Percentiles rank a stretch among this genome's conserved stretches.
These are phyloP conservation scores for Sporodiniella umbellata DNA, from an alignment of 371 early-diverging fungal species.

Conservation along the genomic window DNA sequence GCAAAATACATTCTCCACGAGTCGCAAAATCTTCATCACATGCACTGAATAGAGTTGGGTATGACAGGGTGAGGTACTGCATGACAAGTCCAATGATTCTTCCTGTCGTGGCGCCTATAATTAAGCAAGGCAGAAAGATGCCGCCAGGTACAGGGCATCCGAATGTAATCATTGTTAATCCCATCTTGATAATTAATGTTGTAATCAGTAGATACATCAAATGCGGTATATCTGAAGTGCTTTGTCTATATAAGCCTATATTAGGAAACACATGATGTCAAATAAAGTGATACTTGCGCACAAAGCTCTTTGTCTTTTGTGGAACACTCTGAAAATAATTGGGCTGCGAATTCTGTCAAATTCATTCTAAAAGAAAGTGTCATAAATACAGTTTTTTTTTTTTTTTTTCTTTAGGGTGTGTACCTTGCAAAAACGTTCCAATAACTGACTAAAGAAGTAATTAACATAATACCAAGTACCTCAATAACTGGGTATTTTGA, in stretches of 20 bases:
- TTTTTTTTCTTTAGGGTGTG: background rate
- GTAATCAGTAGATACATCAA: conserved; percentile 49
- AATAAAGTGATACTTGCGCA: conserved; percentile 35
- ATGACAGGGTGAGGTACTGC: conserved; percentile 55
- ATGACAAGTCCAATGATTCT: conserved; percentile 88
- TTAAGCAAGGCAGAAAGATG: conserved; percentile 90
- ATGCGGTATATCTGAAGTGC: conserved; percentile 39
- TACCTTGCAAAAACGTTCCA: conserved; percentile 73
- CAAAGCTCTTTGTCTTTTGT: conserved; percentile 60
- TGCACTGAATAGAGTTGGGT: conserved; percentile 61
- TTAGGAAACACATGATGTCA: background rate
- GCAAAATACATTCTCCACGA: conserved; percentile 75
- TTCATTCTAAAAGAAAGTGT: no score
- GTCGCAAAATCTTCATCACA: conserved; percentile 50
- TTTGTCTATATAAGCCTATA: conserved; percentile 6
- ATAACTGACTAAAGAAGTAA: conserved; percentile 74
- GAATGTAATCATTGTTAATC: conserved; percentile 75
- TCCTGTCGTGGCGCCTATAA: conserved; percentile 88
- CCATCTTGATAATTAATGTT: conserved; percentile 64
- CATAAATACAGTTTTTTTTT: background rate
- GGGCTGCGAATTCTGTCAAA: conserved; percentile 73
- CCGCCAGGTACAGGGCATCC: conserved; percentile 88
- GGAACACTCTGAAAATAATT: conserved; percentile 83
- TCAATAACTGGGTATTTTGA: conserved; percentile 63
- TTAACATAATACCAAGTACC: conserved; percentile 66